Percentiles rank a stretch among this genome's conserved stretches.
Evolutionary conservation across 306 rosid genomes (phyloP).

Genomic region (Vicia sativa): DNA sequence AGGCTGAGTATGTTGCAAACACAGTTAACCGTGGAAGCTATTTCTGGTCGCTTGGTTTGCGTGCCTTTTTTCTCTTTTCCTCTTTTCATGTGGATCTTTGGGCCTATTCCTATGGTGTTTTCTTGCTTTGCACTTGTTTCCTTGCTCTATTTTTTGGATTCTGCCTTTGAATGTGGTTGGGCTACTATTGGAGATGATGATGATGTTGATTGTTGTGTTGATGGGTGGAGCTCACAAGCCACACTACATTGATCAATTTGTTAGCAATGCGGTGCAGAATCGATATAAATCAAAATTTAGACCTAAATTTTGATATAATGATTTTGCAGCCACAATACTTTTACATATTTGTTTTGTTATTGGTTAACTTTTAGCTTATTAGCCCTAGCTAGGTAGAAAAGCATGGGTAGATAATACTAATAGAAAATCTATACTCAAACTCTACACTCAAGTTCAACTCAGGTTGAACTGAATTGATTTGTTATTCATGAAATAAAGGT

Average conservation of each 20-base stretch:
- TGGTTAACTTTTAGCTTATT: too few species aligned
- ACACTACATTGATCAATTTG: slow-evolving; percentile 18
- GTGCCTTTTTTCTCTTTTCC: slow-evolving; percentile 91
- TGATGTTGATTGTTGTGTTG: not conserved
- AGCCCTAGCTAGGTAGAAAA: not conserved
- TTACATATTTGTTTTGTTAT: too few species aligned
- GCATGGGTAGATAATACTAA: not conserved
- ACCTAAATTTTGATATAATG: not conserved
- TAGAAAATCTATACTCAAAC: too few species aligned
- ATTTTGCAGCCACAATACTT: too few species aligned
- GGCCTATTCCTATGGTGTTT: slow-evolving; percentile 76
- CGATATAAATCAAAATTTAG: too few species aligned
- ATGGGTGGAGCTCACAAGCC: slow-evolving; percentile 10
- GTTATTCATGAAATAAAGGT: not conserved
- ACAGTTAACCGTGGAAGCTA: slow-evolving; percentile 75
- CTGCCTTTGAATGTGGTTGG: slow-evolving; percentile 53
- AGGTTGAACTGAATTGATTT: slow-evolving; percentile 51
- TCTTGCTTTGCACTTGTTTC: slow-evolving; percentile 59
- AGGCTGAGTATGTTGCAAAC: slow-evolving; percentile 65
- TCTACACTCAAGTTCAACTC: slow-evolving; percentile 42
- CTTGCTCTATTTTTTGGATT: too few species aligned
- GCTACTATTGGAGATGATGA: slow-evolving; percentile 32
- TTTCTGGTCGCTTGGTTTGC: slow-evolving; percentile 83
- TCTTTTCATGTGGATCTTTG: slow-evolving; percentile 84
- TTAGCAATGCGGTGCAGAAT: not conserved